These are phyloP conservation scores for Calvatia gigantea DNA, from an alignment of 768 basidiomycete genomes.

Conservation along the genomic window DNA sequence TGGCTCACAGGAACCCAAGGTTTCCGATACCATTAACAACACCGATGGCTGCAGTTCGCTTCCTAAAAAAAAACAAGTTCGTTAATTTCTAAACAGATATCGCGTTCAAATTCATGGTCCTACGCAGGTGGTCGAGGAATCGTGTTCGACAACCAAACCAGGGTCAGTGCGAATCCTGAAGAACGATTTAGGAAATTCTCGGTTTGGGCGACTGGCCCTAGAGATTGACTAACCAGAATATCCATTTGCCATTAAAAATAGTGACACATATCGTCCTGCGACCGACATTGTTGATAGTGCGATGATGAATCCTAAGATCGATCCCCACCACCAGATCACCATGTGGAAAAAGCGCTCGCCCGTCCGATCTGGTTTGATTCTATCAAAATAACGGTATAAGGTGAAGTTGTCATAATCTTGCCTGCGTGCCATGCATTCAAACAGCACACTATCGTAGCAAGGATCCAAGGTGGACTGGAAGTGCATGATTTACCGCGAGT, in stretches of 20 bases:
- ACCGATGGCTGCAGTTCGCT: conserved; percentile 50
- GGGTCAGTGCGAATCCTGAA: conserved; percentile 37
- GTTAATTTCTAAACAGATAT: background rate
- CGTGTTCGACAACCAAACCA: conserved; percentile 58
- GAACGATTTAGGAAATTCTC: conserved; percentile 13
- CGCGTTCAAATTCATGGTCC: background rate
- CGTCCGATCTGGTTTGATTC: conserved; percentile 38
- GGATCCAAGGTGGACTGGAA: conserved; percentile 57
- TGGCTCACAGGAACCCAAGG: conserved; percentile 47
- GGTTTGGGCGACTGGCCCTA: too few relatives aligned
- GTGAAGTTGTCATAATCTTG: background rate
- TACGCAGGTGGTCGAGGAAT: conserved; percentile 49
- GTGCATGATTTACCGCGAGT: background rate
- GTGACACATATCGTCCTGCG: conserved; percentile 49
- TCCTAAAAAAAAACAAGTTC: conserved; percentile 22
- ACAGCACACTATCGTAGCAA: conserved; percentile 41
- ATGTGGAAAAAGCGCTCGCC: conserved; percentile 63
- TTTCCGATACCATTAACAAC: conserved; percentile 55
- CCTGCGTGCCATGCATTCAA: conserved; percentile 50
- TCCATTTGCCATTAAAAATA: conserved; percentile 60
- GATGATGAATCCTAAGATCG: conserved; percentile 56
- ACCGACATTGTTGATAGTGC: conserved; percentile 44
- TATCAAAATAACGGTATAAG: background rate
- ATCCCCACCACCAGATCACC: conserved; percentile 49
- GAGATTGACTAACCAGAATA: conserved; percentile 3